Evolutionary conservation across 2,329 filamentous ascomycete species (phyloP).

Genomic region (Epichloe bromicola): DNA sequence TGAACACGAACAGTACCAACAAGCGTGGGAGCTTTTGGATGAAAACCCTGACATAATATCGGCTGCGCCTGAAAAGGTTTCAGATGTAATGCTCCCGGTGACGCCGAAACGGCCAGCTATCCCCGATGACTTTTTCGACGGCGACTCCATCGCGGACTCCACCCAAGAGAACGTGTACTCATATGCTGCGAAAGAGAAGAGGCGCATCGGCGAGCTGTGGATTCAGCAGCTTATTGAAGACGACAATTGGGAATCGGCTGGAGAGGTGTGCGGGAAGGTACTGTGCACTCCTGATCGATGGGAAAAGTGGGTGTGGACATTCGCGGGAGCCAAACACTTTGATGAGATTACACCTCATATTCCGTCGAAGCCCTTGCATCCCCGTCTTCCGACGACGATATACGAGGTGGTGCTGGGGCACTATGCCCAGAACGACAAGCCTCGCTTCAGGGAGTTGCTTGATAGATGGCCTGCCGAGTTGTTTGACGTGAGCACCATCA

Average conservation of each 20-base stretch:
- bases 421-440: constrained; percentile 69
- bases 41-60: constrained; percentile 66
- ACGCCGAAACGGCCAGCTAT: constrained; percentile 27
- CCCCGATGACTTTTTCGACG: constrained; percentile 61
- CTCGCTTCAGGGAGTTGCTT: constrained; percentile 63
- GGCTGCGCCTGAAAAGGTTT: constrained; percentile 24
- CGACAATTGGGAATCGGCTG: constrained; percentile 65
- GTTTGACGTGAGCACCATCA: constrained; percentile 66
- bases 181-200: constrained; percentile 72
- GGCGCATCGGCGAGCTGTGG: constrained; percentile 86
- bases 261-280: constrained; percentile 69
- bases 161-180: constrained; percentile 46
- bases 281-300: constrained; percentile 67
- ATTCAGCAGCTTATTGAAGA: constrained; percentile 69
- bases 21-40: constrained; percentile 82
- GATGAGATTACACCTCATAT: constrained; percentile 83
- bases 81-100: constrained; percentile 27
- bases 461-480: constrained; percentile 75
- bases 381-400: constrained; percentile 65
- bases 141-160: constrained; percentile 43
- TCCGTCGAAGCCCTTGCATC: constrained; percentile 62
- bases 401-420: constrained; percentile 85
- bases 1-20: constrained; percentile 65
- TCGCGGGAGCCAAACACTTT: constrained; percentile 73
- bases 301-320: constrained; percentile 94